Evolutionary conservation across 1,284 basidiomycete genomes (phyloP).

Genomic region (Agaricales sp.): DNA sequence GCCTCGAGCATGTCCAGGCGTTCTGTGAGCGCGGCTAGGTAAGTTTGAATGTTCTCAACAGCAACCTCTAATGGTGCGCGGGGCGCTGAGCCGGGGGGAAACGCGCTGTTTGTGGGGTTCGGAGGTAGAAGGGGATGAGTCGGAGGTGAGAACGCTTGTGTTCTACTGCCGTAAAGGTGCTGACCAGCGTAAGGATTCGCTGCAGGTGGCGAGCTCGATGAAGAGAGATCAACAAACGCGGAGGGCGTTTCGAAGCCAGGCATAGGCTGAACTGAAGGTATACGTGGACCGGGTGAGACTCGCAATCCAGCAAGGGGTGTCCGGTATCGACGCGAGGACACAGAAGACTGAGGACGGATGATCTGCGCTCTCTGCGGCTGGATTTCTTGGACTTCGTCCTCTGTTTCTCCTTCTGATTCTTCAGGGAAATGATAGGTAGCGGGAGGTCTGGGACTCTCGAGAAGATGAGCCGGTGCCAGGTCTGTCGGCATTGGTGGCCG

Average conservation of each 20-base stretch:
- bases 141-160: conserved; percentile 9
- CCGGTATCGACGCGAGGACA: conserved; percentile 64
- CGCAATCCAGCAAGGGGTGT: conserved; percentile 62
- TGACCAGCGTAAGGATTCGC: conserved; percentile 17
- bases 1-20: conserved; percentile 71
- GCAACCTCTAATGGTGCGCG: conserved; percentile 53
- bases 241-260: conserved; percentile 63
- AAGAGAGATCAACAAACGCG: conserved; percentile 47
- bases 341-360: conserved; percentile 57
- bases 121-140: conserved; percentile 22
- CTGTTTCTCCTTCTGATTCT: conserved; percentile 31
- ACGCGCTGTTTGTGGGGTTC: conserved; percentile 19
- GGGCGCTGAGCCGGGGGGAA: conserved; percentile 26
- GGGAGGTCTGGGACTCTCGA: conserved; percentile 11
- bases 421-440: conserved; percentile 8
- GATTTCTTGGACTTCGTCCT: conserved; percentile 36
- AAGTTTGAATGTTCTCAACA: conserved; percentile 79
- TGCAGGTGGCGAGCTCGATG: conserved; percentile 29
- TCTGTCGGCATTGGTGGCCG: conserved; percentile 15
- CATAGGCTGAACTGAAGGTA: conserved; percentile 51
- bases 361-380: conserved; percentile 26
- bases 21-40: conserved; percentile 84
- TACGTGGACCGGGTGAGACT: conserved; percentile 38
- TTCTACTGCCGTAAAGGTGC: no score
- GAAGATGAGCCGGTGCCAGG: conserved; percentile 9